These are phyloP conservation scores for Epichloe hybrida DNA, from an alignment of 2,329 filamentous ascomycete genomes.

Conservation along the genomic window DNA sequence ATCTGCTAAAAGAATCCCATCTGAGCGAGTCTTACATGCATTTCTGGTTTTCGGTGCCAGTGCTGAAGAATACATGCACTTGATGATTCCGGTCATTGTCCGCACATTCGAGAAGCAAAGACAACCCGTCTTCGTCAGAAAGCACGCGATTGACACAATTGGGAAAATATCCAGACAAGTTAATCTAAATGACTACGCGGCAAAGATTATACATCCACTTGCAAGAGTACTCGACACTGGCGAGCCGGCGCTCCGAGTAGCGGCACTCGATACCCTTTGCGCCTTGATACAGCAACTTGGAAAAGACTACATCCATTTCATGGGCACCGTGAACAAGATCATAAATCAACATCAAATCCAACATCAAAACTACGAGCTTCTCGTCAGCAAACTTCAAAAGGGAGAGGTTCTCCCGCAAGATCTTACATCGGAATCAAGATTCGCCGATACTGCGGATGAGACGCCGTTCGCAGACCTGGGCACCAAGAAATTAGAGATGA, in stretches of 20 bases:
- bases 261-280: conserved; percentile 86
- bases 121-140: conserved; percentile 66
- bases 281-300: conserved; percentile 92
- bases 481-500: conserved; percentile 91
- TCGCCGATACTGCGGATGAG: conserved; percentile 67
- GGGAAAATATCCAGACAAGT: conserved; percentile 91
- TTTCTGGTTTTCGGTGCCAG: conserved; percentile 94
- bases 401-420: conserved; percentile 92
- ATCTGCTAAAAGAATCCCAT: conserved; percentile 61
- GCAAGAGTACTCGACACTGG: conserved; percentile 64
- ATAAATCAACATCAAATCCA: conserved; percentile 68
- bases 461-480: conserved; percentile 69
- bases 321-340: conserved; percentile 82
- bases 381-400: conserved; percentile 86
- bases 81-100: conserved; percentile 93
- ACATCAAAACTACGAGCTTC: conserved; percentile 82
- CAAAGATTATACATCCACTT: conserved; percentile 89
- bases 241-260: conserved; percentile 61
- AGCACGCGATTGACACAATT: conserved; percentile 85
- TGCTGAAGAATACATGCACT: conserved; percentile 96
- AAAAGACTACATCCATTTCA: conserved; percentile 89
- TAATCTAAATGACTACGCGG: conserved; percentile 92
- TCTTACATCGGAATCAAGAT: conserved; percentile 73
- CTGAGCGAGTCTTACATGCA: conserved; percentile 82
- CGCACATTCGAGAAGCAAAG: conserved; percentile 83